Base-by-base conservation (phyloP, 2,329 filamentous ascomycete species). In the Periconia sp. region DNA sequence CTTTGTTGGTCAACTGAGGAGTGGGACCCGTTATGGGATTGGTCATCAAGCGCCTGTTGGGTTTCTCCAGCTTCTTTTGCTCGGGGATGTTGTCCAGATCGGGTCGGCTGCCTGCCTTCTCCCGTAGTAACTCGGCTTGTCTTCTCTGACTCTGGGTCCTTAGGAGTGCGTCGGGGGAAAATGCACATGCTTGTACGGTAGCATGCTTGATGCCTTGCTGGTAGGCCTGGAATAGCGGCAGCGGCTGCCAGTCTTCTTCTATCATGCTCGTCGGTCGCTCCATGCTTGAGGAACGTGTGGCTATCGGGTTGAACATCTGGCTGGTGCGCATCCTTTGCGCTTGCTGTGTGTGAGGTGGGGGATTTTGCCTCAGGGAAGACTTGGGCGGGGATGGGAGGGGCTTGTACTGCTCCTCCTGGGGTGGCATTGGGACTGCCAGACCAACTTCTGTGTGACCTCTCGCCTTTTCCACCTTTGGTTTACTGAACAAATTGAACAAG, bases 181-280 rank as follows among this genome's bases (percentile, higher is more conserved):
- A 74, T 1, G 82, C 83, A 37, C 88, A 87, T 15, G 88, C 82
- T 23, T 86, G 82, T 2, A 96, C 78, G 15, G 82, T 85, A 11
- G 85, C 86, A 70, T 94, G 85, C 65, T 89, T 92, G 60, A 91
- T 82, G 2, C 91, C 86, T 72, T 96, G 92, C 0, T 90, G 88
- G 69, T 92, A 96, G 13, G 90, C 91, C 70, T 96, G 89, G 71
- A 92, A 95, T 13, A 97, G 77, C 1, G 91, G 90, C 7, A 91
- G 90, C 8, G 77, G 73, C 6, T 76, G 71, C 71, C 76, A 79
- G 46, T 63, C 54, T 14, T 69, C 61, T 42, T 55, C 61, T 6
- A 55, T 53, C 44, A 50, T 49, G 9, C 54, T 53, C 44, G 53
- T 48, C 17, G 59, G 54, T 10, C 33, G 23, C 41, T 43, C 54